Evolutionary conservation across 2,329 filamentous ascomycete species (phyloP), one percentile per base, ranked within the genome.

Genomic region (Stromatinia cepivora): DNA sequence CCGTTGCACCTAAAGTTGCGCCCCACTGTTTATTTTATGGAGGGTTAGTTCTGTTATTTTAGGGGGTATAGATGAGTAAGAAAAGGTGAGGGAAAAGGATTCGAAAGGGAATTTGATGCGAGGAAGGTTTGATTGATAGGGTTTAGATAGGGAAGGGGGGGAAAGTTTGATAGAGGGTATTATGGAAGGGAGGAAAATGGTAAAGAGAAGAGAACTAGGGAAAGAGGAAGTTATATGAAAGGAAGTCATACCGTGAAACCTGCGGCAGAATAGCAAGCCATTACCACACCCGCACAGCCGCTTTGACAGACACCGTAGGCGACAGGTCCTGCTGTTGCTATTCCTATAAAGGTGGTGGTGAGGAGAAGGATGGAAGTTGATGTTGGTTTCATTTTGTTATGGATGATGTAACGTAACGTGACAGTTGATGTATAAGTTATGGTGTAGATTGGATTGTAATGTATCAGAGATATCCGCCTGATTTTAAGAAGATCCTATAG

Each of bases 181-280:
- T 17, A 15, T 17, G 39, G 39, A 42, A 17, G 39, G 2, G 3
- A 17, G 39, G 5, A 42, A 42, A 15, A 6, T 42, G 13, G 15
- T 34, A 13, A 28, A 17, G 1, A 9, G 28, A 11, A 11, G 2
- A 20, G 10, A 34, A n/a, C n/a, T n/a, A 34, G 9, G 28, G 17
- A 13, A 34, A 11, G 10, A 13, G 1, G 39, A 6, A 1, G 4
- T 1, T 15, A 42, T 42, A 42, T 42, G 15, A 6, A 17, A 6
- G 5, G 39, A 42, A 42, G 6, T 34, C 31, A 20, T 57, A 57
- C 54, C 11, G 54, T 57, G 20, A 31, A 34, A 2, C 20, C 65
- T 13, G 17, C 65, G 11, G 65, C 65, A 22, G 28, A 7, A n/a
- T 67, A 67, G 3, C 65, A 67, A 39, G 65, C 65, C 53, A 67